Evolutionary conservation across 2,329 filamentous ascomycete species (phyloP).

Genomic region (Colletotrichum sp.): DNA sequence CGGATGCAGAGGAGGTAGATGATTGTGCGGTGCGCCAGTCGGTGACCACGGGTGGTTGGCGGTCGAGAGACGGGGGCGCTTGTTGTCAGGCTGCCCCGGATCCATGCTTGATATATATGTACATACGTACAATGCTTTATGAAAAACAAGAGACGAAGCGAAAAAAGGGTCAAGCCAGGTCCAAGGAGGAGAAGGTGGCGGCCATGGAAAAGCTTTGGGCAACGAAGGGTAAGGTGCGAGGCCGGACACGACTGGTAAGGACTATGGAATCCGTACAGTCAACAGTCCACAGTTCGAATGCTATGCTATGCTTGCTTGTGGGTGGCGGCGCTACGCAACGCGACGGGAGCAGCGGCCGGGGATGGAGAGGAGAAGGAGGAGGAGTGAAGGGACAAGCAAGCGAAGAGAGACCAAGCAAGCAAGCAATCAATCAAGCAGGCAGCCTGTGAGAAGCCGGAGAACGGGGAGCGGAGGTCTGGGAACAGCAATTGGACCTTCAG

Average conservation of each 20-base stretch:
- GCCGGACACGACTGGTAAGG: background rate
- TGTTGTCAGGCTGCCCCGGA: slow-evolving; percentile 61
- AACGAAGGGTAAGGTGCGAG: slow-evolving; percentile 20
- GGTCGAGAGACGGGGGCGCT: slow-evolving; percentile 60
- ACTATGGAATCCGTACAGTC: background rate
- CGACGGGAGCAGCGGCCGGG: slow-evolving; percentile 6
- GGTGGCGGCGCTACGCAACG: background rate
- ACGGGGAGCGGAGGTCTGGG: background rate
- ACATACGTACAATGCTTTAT: slow-evolving; percentile 35
- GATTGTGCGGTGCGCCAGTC: slow-evolving; percentile 44
- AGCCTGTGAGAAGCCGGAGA: slow-evolving; percentile 19
- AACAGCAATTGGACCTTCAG: slow-evolving; percentile 5
- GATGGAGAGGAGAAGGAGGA: background rate
- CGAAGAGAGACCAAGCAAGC: background rate
- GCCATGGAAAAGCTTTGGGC: slow-evolving; percentile 40
- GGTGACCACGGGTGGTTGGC: slow-evolving; percentile 46
- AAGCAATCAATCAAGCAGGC: background rate
- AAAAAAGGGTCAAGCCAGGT: slow-evolving; percentile 25
- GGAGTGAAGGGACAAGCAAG: background rate
- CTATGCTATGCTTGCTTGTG: slow-evolving; percentile 7
- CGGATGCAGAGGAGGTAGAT: slow-evolving; percentile 52
- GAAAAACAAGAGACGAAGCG: slow-evolving; percentile 24
- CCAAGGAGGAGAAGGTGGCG: slow-evolving; percentile 19
- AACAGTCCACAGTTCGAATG: background rate
- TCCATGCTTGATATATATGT: slow-evolving; percentile 62